Conservation (phyloP, 345 rosid species). For the Brassica napus region DNA sequence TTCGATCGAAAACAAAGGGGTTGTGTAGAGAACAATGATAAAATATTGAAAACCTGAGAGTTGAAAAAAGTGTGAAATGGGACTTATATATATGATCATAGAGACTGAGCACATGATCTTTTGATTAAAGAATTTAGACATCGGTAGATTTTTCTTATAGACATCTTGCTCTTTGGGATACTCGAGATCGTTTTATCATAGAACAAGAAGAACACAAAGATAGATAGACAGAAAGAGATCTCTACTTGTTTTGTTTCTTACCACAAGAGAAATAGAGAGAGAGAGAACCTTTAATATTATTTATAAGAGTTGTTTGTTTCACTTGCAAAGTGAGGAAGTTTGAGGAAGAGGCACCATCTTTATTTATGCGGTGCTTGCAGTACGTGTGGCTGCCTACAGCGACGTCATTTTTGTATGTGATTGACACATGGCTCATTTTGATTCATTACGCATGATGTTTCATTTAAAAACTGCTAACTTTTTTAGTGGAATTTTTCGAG, state of each 20-base stretch:
- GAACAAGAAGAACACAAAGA: constrained; percentile 10
- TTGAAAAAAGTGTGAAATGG: constrained; percentile 31
- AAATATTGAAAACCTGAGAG: constrained; percentile 24
- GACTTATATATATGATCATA: constrained; percentile 11
- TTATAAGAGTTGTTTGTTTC: not conserved
- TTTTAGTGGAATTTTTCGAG: constrained; percentile 21
- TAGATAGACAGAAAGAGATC: not conserved
- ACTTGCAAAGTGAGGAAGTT: constrained; percentile 30
- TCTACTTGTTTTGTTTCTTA: constrained; percentile 23
- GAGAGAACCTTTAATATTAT: not conserved
- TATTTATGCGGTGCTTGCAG: constrained; percentile 30
- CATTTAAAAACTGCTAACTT: not conserved
- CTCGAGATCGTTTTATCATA: constrained; percentile 6
- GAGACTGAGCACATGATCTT: constrained; percentile 42
- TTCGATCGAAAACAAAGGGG: not conserved
- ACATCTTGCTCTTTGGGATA: constrained; percentile 33
- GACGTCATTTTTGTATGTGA: not conserved
- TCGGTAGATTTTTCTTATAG: constrained; percentile 32
- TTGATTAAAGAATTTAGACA: constrained; percentile 38
- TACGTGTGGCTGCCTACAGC: constrained; percentile 17
- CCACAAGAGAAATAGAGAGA: constrained; percentile 10
- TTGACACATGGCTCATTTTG: constrained; percentile 9
- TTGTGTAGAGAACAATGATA: constrained; percentile 16
- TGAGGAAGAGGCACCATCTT: constrained; percentile 20
- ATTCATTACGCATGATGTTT: not conserved